phyloP scores from a whole-genome alignment of 352 stramenopile species.

The Albugo candida region DNA sequence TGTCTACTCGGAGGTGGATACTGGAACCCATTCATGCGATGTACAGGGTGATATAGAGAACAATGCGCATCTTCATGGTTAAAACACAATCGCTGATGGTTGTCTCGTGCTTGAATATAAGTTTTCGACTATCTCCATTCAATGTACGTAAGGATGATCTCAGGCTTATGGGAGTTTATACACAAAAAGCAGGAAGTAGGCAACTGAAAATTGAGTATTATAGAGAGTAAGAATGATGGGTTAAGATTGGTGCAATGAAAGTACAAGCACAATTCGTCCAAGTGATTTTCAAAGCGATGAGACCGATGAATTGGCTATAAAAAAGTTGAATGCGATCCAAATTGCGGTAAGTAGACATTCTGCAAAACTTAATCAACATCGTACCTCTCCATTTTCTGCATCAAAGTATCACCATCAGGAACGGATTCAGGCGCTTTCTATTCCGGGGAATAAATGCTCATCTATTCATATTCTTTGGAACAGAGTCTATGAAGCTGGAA shows the following conservation, averaged over 20 bases:
- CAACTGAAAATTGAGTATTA: constrained; percentile 6
- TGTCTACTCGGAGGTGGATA: too few relatives aligned
- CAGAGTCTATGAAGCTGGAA: constrained; percentile 25
- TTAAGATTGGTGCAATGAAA: constrained; percentile 56
- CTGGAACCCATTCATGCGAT: too few relatives aligned
- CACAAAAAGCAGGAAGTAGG: constrained; percentile 33
- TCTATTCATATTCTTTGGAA: constrained; percentile 14
- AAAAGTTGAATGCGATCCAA: constrained; percentile 62
- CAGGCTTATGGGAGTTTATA: constrained; percentile 25
- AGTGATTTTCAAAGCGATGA: constrained; percentile 20
- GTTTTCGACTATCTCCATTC: constrained; percentile 66
- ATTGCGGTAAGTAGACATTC: constrained; percentile 42
- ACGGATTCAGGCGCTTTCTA: constrained; percentile 1
- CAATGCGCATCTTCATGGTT: too few relatives aligned
- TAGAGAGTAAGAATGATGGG: constrained; percentile 45
- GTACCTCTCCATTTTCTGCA: constrained; percentile 73
- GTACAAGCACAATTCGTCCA: constrained; percentile 46
- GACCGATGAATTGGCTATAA: constrained; percentile 68
- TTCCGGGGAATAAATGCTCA: too few relatives aligned
- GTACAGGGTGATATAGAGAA: too few relatives aligned
- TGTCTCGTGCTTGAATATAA: too few relatives aligned
- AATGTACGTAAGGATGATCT: constrained; percentile 52
- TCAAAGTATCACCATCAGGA: constrained; percentile 49
- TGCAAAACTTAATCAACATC: constrained; percentile 64
- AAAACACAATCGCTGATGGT: too few relatives aligned